Conservation (phyloP, 192 early-diverging fungal genomes). For the Podila horticola region DNA sequence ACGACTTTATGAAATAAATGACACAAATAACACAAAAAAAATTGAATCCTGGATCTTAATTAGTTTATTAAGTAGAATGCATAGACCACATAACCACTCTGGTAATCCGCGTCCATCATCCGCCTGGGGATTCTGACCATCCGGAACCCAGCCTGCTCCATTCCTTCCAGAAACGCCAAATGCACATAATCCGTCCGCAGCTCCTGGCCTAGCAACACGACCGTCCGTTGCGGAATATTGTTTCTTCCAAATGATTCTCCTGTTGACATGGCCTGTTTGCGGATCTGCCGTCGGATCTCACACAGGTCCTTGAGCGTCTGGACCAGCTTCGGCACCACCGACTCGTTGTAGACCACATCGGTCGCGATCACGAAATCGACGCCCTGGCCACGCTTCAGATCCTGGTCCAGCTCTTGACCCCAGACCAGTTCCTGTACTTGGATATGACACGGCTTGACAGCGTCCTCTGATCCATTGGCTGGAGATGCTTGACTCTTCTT, state of each 20-base stretch:
- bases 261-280: conserved; percentile 4
- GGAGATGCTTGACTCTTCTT: not conserved
- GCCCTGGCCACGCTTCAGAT: conserved; percentile 22
- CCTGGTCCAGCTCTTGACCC: conserved; percentile 53
- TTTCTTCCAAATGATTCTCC: not conserved
- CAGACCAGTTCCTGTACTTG: conserved; percentile 53
- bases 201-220: conserved; percentile 48
- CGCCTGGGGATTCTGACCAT: conserved; percentile 40
- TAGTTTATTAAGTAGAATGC: conserved; percentile 19
- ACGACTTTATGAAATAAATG: too few relatives aligned
- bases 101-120: conserved; percentile 45
- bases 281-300: conserved; percentile 19
- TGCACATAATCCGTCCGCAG: conserved; percentile 55
- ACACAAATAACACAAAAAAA: not conserved
- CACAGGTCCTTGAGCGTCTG: conserved; percentile 39
- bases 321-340: conserved; percentile 45
- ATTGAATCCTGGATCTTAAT: not conserved
- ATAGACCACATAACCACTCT: conserved; percentile 52
- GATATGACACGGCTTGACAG: conserved; percentile 25
- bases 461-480: conserved; percentile 4
- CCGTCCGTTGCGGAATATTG: conserved; percentile 18
- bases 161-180: conserved; percentile 43
- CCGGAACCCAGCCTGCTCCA: conserved; percentile 40
- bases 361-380: conserved; percentile 52
- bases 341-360: conserved; percentile 59